Evolutionary conservation across 139 green algal species (phyloP), one percentile per base, ranked within the genome.

Genomic region (Protoeuglena noctilucae): DNA sequence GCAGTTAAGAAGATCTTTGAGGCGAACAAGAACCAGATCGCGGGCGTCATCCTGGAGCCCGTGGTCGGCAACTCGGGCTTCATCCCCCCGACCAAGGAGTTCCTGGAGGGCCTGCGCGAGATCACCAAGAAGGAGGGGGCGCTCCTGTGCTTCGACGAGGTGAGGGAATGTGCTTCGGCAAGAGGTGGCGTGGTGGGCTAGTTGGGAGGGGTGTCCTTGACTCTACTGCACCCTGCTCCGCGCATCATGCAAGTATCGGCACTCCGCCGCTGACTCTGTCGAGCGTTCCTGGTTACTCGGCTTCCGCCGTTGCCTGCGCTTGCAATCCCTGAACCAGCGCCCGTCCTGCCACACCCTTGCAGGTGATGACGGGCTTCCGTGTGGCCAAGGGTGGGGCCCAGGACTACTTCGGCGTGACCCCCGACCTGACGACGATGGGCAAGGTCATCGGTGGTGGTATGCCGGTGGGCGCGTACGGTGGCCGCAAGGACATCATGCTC

Each of bases 391-490:
- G 71, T 40, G 73, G 72, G 48, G 72, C 70, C 17, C 86, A 96
- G 76, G 79, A 92, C 70, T 60, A 96, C 81, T 98, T 94, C 61
- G 83, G 83, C 62, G 76, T 99, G 54, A 97, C 75, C 7, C 91
- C 91, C 28, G 91, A 99, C 73, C 58, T 99, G 31, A 97, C 92
- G 60, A 97, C 89, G 61, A 91, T 99, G 81, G 91, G 91, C 70
- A 99, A 99, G 84, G 85, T 99, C 54, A 99, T 99, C 61, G 91
- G 85, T 49, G 91, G 91, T 49, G 91, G 91, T 30, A 66, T 99
- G 60, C 91, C 91, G 12, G 91, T 99, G 30, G 91, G 91, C 57
- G 91, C 91, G 0, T 99, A 98, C 58, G 91, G 92, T 19, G 91
- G 91, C 29, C 69, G 74, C 40, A 65, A 66, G 30, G 90, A 98